Base-by-base conservation (phyloP, 441 rosid species). In the Omphalea diandra region DNA sequence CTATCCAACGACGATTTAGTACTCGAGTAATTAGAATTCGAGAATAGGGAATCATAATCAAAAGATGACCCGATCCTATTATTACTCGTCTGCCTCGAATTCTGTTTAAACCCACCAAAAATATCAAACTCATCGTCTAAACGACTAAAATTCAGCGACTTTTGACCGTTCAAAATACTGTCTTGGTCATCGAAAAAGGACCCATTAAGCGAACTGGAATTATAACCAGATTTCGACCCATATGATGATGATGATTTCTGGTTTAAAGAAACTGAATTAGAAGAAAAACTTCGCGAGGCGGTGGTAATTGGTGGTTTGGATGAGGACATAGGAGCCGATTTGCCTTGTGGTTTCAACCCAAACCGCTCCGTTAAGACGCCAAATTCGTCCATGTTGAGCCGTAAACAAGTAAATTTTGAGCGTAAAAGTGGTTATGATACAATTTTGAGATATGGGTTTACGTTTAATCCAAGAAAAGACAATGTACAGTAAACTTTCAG, bases 301-400 rank as follows among this genome's bases (percentile, higher is more conserved):
- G 63, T 3, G 58, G 63, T 65, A 65, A 50, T 68, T 5, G 88
- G 29, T 17, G 75, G 82, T 67, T 83, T 94, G 0, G 89, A 79
- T 22, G 85, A 82, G 8, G 94, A 87, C 96, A 92, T 92, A 0
- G 98, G 97, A 76, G 94, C 87, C 46, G 97, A 86, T 84, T 90
- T 92, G 0, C 96, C 96, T 75, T 90, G 98, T 4, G 90, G 89
- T 69, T 92, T 94, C 15, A 94, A 71, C 67, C 99, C 96, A 50
- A 75, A 92, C 15, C 88, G 83, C 83, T 92, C 90, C 56, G 99
- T 92, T n/a, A 92, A 80, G 26, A 86, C 89, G 44, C 94, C 91
- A 63, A 94, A 92, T 64, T 88, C 89, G 59, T 94, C 99, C 98
- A 94, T 90, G 0, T 2, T 62, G 36, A 40, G 36, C 61, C 40